A percentile compares a stretch with the other conserved stretches of the same genome.
Evolutionary conservation across 495 filamentous ascomycete species (phyloP).

Genomic region (Thermothielavioides terrestris): DNA sequence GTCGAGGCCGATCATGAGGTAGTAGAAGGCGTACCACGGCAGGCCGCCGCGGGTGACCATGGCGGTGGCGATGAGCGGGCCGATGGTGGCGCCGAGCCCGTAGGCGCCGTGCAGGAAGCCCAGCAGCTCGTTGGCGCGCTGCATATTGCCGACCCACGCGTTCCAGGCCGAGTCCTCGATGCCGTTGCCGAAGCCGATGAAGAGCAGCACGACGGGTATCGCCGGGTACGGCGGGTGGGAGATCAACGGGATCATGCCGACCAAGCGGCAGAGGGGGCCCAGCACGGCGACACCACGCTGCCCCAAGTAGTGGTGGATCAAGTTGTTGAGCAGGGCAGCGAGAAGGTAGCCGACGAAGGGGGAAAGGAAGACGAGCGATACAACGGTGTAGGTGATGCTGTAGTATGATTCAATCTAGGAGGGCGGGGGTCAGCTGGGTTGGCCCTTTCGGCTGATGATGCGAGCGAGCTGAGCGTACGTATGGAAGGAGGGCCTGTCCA

Average conservation of each 20-base stretch:
- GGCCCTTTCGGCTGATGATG: not conserved
- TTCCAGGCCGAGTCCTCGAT: slow-evolving; percentile 68
- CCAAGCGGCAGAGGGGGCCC: slow-evolving; percentile 53
- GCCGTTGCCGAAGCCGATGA: slow-evolving; percentile 65
- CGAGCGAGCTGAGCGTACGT: not conserved
- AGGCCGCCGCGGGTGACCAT: slow-evolving; percentile 51
- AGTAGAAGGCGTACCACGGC: slow-evolving; percentile 60
- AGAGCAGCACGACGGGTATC: slow-evolving; percentile 60
- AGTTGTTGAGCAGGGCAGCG: slow-evolving; percentile 65
- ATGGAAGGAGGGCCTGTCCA: slow-evolving; percentile 7
- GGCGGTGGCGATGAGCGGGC: slow-evolving; percentile 67
- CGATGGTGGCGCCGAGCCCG: slow-evolving; percentile 66
- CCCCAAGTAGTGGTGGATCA: slow-evolving; percentile 49
- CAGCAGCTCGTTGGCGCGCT: slow-evolving; percentile 58
- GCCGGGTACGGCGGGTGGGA: slow-evolving; percentile 69
- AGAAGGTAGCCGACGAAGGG: slow-evolving; percentile 72
- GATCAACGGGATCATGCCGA: slow-evolving; percentile 60
- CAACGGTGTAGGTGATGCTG: slow-evolving; percentile 61
- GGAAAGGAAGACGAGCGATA: slow-evolving; percentile 73
- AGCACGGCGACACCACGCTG: slow-evolving; percentile 68
- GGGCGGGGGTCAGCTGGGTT: not conserved
- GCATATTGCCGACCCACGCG: slow-evolving; percentile 72
- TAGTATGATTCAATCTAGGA: slow-evolving; percentile 56
- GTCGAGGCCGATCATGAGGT: slow-evolving; percentile 55
- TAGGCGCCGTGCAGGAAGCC: slow-evolving; percentile 68